Evolutionary conservation across 495 filamentous ascomycete species (phyloP), one percentile per base, ranked within the genome.

Genomic region (Tuber brumale): DNA sequence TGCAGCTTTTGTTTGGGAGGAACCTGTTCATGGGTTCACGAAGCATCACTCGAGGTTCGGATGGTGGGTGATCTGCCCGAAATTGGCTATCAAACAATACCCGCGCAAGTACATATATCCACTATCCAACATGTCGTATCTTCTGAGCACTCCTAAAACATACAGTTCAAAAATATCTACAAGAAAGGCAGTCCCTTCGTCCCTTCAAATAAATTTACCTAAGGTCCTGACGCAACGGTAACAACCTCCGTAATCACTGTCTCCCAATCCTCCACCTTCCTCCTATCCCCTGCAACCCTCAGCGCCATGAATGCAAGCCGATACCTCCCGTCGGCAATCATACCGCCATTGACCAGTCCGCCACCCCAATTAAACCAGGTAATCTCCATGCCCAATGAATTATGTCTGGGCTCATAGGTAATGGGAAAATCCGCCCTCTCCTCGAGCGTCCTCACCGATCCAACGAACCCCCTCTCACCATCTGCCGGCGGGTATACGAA

Each of bases 311-410:
- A 42, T 6, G 71, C 69, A 69, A 81, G 80, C 78, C 84, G 85
- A 81, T 89, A 89, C 21, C 77, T 69, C 31, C 86, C 87, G n/a
- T 84, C 81, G 31, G 84, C 80, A 23, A 85, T 85, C 42, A 84
- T 85, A 3, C 75, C 82, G 35, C 87, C 86, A 48, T 87, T 81
- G 0, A 81, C 83, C 5, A 88, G 77, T 23, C 78, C 76, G 23
- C 87, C 87, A n/a, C 84, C 84, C 85, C 86, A 89, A 42, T 21
- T 72, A 0, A 77, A 78, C 42, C 85, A 86, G 19, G 72, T 72
- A 23, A 76, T 80, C 45, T 71, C 70, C 9, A 74, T 57, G 19
- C 77, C 78, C 35, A 71, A 27, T 4, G 72, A 70, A 1, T 73
- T 71, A 61, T 81, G 72, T 37, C 87, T 84, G 10, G 86, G 77